Evolutionary conservation across 768 basidiomycete genomes (phyloP).

Genomic region (Lactarius pseudohatsudake): DNA sequence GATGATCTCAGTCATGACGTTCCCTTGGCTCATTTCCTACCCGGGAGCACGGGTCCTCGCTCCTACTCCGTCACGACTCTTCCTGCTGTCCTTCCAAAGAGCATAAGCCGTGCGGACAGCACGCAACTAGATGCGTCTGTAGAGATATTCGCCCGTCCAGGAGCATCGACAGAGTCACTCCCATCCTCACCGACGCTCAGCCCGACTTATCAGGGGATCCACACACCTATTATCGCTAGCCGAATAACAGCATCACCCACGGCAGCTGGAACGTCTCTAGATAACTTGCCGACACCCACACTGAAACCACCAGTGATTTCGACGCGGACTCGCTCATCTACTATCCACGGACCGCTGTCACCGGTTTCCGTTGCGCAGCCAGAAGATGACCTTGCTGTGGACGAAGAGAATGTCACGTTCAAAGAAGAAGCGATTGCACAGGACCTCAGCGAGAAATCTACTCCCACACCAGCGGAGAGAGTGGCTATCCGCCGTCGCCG

Average conservation of each 20-base stretch:
- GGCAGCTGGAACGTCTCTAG: background rate
- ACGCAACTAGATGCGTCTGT: constrained; percentile 71
- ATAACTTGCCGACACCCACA: constrained; percentile 17
- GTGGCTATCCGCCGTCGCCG: constrained; percentile 29
- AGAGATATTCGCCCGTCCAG: constrained; percentile 71
- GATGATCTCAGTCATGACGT: constrained; percentile 5
- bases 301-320: constrained; percentile 1
- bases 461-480: constrained; percentile 15
- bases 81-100: constrained; percentile 35
- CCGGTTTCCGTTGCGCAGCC: background rate
- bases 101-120: constrained; percentile 36
- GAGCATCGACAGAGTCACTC: constrained; percentile 71
- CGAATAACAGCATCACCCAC: background rate
- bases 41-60: constrained; percentile 21
- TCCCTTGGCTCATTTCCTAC: constrained; percentile 6
- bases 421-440: constrained; percentile 12
- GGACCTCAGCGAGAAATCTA: constrained; percentile 15
- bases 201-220: constrained; percentile 36
- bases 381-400: constrained; percentile 20
- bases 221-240: background rate
- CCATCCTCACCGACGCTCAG: constrained; percentile 37
- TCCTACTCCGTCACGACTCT: constrained; percentile 39
- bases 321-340: constrained; percentile 22
- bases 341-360: constrained; percentile 24
- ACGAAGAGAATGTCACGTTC: constrained; percentile 23